Percentiles rank a stretch among this genome's conserved stretches.
Evolutionary conservation across 805 yeast species (phyloP).

Genomic region (Cyberlindnera americana): DNA sequence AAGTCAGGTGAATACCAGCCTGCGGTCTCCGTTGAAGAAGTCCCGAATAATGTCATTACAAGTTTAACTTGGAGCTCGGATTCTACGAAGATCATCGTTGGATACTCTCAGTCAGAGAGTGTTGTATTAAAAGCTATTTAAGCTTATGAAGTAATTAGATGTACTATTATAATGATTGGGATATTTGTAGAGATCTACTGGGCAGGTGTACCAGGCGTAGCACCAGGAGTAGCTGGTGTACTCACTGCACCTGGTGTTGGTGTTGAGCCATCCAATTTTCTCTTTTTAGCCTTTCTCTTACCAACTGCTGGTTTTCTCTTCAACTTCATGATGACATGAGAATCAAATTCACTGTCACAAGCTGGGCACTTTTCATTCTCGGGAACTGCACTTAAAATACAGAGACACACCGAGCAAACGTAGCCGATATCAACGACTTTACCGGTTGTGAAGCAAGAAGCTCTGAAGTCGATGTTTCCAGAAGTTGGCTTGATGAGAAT

Average conservation of each 20-base stretch:
- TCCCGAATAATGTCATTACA: constrained; percentile 27
- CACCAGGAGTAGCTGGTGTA: neutral
- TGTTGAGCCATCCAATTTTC: constrained; percentile 29
- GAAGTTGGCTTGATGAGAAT: constrained; percentile 77
- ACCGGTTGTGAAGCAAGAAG: constrained; percentile 91
- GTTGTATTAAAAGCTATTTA: constrained; percentile 7
- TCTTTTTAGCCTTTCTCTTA: constrained; percentile 33
- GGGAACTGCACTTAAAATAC: constrained; percentile 72
- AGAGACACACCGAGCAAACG: constrained; percentile 92
- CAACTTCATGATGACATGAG: constrained; percentile 52
- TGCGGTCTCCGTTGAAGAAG: constrained; percentile 12
- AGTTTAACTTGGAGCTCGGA: constrained; percentile 34
- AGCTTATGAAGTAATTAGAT: too few relatives aligned
- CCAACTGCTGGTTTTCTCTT: constrained; percentile 57
- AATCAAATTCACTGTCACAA: constrained; percentile 77
- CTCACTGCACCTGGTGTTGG: neutral
- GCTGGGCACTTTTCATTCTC: constrained; percentile 72
- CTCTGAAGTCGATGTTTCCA: constrained; percentile 85
- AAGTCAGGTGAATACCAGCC: constrained; percentile 27
- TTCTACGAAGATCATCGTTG: constrained; percentile 28
- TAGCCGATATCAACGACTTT: constrained; percentile 88
- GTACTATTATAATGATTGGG: neutral
- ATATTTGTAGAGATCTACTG: neutral
- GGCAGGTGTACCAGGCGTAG: constrained; percentile 1
- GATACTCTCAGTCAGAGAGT: constrained; percentile 32